A percentile compares a stretch with the other conserved stretches of the same genome.
Conservation (phyloP, 768 basidiomycete genomes). For the Kwoniella mangroviensis region DNA sequence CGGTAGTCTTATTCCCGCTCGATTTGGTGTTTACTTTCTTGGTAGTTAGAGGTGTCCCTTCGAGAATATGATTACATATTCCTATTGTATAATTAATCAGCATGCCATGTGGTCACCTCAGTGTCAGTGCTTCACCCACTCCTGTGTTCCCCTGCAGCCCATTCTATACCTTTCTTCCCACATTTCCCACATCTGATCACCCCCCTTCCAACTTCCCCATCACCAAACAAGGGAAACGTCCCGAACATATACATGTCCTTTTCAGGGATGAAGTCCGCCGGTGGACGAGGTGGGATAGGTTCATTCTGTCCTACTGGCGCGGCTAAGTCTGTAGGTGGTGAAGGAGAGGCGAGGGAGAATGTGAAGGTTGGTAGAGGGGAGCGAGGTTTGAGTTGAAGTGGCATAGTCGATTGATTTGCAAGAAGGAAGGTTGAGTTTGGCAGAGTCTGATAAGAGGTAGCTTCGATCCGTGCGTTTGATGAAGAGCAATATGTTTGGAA, state of each 20-base stretch:
- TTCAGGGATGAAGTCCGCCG: constrained; percentile 82
- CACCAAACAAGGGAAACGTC: constrained; percentile 70
- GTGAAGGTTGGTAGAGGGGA: constrained; percentile 40
- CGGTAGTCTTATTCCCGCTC: constrained; percentile 66
- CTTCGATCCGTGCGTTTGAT: neutral
- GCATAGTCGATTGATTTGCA: constrained; percentile 15
- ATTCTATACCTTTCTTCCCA: constrained; percentile 76
- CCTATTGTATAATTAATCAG: constrained; percentile 15
- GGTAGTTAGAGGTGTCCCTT: constrained; percentile 38
- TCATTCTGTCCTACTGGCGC: constrained; percentile 2
- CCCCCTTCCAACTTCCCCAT: constrained; percentile 47
- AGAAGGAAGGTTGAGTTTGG: neutral
- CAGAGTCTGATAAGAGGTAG: neutral
- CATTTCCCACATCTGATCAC: constrained; percentile 79
- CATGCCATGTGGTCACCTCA: too few species aligned
- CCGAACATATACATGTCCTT: constrained; percentile 89
- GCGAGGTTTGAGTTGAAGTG: constrained; percentile 36
- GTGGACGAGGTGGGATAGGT: constrained; percentile 67
- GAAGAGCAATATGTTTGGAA: neutral
- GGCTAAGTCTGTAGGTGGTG: constrained; percentile 18
- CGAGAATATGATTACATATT: constrained; percentile 45
- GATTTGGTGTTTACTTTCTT: constrained; percentile 59
- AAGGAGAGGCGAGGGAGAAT: constrained; percentile 38
- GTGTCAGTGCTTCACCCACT: constrained; percentile 61
- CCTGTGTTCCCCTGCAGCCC: constrained; percentile 74